These are phyloP conservation scores for Dioszegia aurantiaca DNA, from an alignment of 768 basidiomycete species.

Conservation along the genomic window DNA sequence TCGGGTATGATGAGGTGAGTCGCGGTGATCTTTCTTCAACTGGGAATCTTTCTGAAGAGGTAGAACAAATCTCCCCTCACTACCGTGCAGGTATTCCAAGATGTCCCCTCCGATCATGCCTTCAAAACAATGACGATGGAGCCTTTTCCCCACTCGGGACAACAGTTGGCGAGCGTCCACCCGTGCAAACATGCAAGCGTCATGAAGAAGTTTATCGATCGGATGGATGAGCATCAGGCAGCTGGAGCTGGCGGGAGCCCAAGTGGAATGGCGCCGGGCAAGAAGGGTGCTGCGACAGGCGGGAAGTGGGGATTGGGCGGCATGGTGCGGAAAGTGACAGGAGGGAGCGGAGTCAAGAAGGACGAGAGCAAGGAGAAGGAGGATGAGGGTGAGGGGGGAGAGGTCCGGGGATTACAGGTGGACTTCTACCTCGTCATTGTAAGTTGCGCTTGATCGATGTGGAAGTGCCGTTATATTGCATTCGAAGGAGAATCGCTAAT, in stretches of 20 bases:
- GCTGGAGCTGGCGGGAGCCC: not conserved
- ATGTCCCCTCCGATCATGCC: conserved; percentile 94
- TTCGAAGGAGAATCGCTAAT: not conserved
- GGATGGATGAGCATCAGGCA: conserved; percentile 74
- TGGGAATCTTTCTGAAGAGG: not conserved
- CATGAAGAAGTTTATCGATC: conserved; percentile 99
- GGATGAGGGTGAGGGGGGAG: conserved; percentile 55
- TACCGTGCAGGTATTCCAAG: conserved; percentile 90
- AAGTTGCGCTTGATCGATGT: conserved; percentile 22
- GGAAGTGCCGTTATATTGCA: too few species aligned
- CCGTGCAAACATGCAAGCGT: conserved; percentile 98
- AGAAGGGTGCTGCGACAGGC: conserved; percentile 32
- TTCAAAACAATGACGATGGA: conserved; percentile 99
- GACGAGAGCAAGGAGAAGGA: conserved; percentile 17
- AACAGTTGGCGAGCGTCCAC: conserved; percentile 83
- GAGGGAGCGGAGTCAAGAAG: conserved; percentile 53
- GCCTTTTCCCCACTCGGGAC: conserved; percentile 87
- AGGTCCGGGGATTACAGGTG: conserved; percentile 84
- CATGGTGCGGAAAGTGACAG: conserved; percentile 68
- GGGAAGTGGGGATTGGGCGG: conserved; percentile 70
- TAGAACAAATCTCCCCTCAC: conserved; percentile 86
- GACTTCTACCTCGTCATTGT: conserved; percentile 90
- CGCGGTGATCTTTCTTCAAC: not conserved
- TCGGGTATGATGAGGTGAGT: conserved; percentile 91
- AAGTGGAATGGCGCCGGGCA: conserved; percentile 46